These are phyloP conservation scores for Ganoderma multipileum DNA, from an alignment of 1,284 basidiomycete species.

Conservation along the genomic window DNA sequence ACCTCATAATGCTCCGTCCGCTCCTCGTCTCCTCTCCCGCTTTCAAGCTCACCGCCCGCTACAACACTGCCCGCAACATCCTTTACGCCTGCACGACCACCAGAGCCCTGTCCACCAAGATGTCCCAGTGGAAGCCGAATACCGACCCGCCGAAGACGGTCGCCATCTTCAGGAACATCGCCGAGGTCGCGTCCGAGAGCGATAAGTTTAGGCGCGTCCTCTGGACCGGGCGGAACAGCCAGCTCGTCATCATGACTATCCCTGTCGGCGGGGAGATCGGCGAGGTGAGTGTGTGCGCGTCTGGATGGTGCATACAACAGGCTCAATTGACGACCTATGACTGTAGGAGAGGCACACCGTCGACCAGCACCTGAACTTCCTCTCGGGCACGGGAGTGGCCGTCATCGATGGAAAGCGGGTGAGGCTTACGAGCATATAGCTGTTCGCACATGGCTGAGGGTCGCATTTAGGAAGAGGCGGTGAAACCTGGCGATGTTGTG, in stretches of 20 bases:
- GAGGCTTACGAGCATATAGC: background rate
- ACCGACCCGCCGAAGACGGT: constrained; percentile 40
- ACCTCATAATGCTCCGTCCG: constrained; percentile 14
- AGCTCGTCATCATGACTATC: constrained; percentile 43
- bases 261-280: constrained; percentile 40
- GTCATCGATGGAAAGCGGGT: constrained; percentile 39
- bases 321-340: too few species aligned
- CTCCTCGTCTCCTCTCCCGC: constrained; percentile 3
- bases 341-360: constrained; percentile 39
- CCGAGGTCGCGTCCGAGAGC: constrained; percentile 35
- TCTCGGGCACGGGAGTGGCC: constrained; percentile 38
- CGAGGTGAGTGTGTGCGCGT: constrained; percentile 27
- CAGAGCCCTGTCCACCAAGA: constrained; percentile 9
- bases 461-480: constrained; percentile 26
- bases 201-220: constrained; percentile 41
- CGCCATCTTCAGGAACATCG: constrained; percentile 36
- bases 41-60: background rate
- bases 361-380: constrained; percentile 42
- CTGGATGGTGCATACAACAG: background rate
- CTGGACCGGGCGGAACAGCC: constrained; percentile 41
- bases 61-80: background rate
- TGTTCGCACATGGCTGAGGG: background rate
- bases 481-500: constrained; percentile 39
- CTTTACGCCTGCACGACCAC: background rate
- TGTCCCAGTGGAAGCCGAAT: constrained; percentile 35